A percentile compares a stretch with the other conserved stretches of the same genome.
These are phyloP conservation scores for Peribolospora baueri DNA, from an alignment of 768 basidiomycete genomes.

Conservation along the genomic window DNA sequence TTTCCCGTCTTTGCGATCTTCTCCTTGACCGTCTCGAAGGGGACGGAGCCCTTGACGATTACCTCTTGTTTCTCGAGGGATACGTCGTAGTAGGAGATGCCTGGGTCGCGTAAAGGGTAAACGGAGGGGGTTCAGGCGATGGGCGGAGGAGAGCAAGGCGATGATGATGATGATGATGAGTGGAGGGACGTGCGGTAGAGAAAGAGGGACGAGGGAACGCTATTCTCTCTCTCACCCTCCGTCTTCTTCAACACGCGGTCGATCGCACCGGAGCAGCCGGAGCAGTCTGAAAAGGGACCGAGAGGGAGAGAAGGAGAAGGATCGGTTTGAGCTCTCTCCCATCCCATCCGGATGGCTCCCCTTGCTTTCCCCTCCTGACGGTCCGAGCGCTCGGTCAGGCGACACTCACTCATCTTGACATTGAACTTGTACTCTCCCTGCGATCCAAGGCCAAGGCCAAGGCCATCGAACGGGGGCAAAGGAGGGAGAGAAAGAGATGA, in stretches of 20 bases:
- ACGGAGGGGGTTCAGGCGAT: no score
- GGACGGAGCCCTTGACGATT: slow-evolving; percentile 33
- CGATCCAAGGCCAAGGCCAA: no score
- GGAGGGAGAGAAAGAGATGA: no score
- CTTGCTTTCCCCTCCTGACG: no score
- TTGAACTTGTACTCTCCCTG: no score
- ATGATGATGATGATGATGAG: neutral
- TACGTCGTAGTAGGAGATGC: slow-evolving; percentile 35
- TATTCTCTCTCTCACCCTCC: slow-evolving; percentile 24
- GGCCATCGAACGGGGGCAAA: no score
- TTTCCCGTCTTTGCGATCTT: slow-evolving; percentile 69
- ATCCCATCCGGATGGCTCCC: no score
- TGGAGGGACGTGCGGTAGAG: neutral
- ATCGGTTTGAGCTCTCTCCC: no score
- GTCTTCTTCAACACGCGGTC: slow-evolving; percentile 47
- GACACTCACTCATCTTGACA: no score
- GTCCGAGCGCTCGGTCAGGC: no score
- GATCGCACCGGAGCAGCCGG: slow-evolving; percentile 64
- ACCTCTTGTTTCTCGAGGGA: slow-evolving; percentile 48
- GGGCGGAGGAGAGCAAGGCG: neutral
- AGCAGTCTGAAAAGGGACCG: slow-evolving; percentile 22
- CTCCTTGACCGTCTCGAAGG: slow-evolving; percentile 40
- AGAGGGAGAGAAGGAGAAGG: no score
- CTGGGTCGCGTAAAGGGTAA: slow-evolving; percentile 17
- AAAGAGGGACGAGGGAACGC: neutral